phyloP scores from a whole-genome alignment of 805 yeast genomes.

The Tanozyma kutaoensis region DNA sequence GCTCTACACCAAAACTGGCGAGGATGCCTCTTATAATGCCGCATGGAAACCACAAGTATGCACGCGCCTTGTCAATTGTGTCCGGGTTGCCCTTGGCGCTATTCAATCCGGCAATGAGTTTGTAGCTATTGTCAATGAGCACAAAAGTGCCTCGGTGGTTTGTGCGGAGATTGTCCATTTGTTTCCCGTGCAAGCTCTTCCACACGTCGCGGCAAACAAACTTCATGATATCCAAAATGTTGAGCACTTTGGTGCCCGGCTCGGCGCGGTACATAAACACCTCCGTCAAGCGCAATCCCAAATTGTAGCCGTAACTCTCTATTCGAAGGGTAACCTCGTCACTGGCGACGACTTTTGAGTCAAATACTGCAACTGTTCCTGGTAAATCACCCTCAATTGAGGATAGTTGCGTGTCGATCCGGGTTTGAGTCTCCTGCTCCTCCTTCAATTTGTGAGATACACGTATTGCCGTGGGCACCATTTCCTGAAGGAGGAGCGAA shows the following conservation, averaged over 20 bases:
- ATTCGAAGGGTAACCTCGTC: constrained; percentile 47
- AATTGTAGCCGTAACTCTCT: constrained; percentile 56
- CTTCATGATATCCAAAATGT: constrained; percentile 75
- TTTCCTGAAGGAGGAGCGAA: constrained; percentile 59
- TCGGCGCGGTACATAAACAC: constrained; percentile 28
- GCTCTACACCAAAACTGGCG: constrained; percentile 54
- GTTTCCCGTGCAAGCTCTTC: constrained; percentile 69
- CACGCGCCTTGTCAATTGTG: constrained; percentile 28
- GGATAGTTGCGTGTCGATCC: constrained; percentile 15
- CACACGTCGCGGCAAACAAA: constrained; percentile 88
- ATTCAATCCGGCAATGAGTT: constrained; percentile 37
- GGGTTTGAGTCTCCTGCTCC: constrained; percentile 10
- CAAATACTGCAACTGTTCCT: constrained; percentile 29
- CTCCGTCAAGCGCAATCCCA: constrained; percentile 48
- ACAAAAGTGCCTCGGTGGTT: constrained; percentile 84
- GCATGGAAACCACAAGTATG: constrained; percentile 57
- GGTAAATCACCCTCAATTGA: constrained; percentile 19
- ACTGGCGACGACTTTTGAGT: constrained; percentile 17
- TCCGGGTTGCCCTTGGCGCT: constrained; percentile 29
- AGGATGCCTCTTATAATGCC: constrained; percentile 68
- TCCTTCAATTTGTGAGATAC: constrained; percentile 36
- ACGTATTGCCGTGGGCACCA: constrained; percentile 59
- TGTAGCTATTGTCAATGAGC: constrained; percentile 54
- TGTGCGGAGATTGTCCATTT: constrained; percentile 83
- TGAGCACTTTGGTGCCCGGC: constrained; percentile 31